phyloP scores from a whole-genome alignment of 2,329 filamentous ascomycete genomes.

The Teratosphaeria viscida region DNA sequence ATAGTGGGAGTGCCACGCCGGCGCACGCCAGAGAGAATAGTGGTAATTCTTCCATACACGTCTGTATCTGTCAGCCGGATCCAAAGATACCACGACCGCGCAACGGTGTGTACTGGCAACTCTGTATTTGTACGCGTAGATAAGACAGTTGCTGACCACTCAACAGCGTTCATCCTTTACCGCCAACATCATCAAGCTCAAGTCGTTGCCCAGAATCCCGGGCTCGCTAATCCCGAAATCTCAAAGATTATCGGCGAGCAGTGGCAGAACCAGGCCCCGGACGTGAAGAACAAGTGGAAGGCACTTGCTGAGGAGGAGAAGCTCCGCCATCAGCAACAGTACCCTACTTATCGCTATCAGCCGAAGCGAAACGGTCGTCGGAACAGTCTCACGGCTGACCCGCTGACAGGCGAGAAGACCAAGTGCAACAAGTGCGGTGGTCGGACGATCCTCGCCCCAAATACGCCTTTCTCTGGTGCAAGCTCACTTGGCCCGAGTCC shows the following conservation, averaged over 20 bases:
- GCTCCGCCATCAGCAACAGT: constrained; percentile 73
- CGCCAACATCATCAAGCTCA: constrained; percentile 81
- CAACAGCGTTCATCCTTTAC: constrained; percentile 89
- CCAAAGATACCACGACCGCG: constrained; percentile 61
- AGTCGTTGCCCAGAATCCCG: constrained; percentile 74
- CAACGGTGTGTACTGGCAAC: constrained; percentile 48
- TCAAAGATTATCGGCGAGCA: constrained; percentile 93
- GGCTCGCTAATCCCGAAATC: constrained; percentile 86
- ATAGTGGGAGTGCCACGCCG: constrained; percentile 15
- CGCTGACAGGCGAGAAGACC: constrained; percentile 28
- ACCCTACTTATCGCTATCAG: constrained; percentile 90
- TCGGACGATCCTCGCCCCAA: constrained; percentile 52
- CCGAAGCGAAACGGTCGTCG: constrained; percentile 51
- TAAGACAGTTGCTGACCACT: constrained; percentile 15
- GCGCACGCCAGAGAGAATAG: constrained; percentile 22
- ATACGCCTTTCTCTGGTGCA: constrained; percentile 40
- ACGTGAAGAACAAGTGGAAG: constrained; percentile 79
- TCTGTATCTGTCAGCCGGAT: constrained; percentile 61
- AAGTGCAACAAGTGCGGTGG: constrained; percentile 64
- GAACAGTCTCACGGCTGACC: constrained; percentile 23
- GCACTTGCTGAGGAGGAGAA: constrained; percentile 88
- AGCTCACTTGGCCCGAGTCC: constrained; percentile 16
- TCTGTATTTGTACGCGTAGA: background rate
- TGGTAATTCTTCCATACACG: constrained; percentile 38
- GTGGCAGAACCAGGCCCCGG: constrained; percentile 69